Evolutionary conservation across 2,329 filamentous ascomycete species (phyloP).

Genomic region (Cladosporium oxysporum): DNA sequence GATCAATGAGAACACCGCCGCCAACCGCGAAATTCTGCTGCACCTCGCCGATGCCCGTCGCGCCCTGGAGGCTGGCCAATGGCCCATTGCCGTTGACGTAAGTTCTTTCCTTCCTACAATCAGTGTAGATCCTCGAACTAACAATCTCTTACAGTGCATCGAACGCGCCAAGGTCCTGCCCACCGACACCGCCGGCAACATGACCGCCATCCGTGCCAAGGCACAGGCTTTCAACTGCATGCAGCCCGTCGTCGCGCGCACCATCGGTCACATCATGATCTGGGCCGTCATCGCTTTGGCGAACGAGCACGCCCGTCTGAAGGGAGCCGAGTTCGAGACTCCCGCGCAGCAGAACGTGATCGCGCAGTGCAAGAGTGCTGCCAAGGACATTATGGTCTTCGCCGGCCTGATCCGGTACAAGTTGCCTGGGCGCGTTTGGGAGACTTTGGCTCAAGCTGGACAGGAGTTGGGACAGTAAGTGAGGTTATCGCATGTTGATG

Average conservation of each 20-base stretch:
- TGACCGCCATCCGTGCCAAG: conserved; percentile 74
- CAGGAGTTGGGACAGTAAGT: conserved; percentile 54
- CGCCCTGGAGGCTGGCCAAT: conserved; percentile 59
- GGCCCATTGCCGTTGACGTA: conserved; percentile 65
- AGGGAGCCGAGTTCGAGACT: conserved; percentile 69
- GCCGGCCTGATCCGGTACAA: conserved; percentile 90
- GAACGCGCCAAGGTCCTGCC: conserved; percentile 76
- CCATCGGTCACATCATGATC: conserved; percentile 86
- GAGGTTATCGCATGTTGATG: neutral
- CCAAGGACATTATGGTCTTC: conserved; percentile 89
- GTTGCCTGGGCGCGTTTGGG: conserved; percentile 82
- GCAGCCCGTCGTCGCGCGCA: conserved; percentile 78
- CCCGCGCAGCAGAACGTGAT: conserved; percentile 56
- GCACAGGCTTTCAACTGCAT: conserved; percentile 80
- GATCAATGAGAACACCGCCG: conserved; percentile 59
- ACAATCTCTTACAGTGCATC: conserved; percentile 61
- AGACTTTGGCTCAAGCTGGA: conserved; percentile 80
- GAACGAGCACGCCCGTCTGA: conserved; percentile 71
- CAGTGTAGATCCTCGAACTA: conserved; percentile 8
- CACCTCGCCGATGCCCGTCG: conserved; percentile 62
- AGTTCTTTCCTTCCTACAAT: conserved; percentile 39
- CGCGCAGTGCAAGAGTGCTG: conserved; percentile 73
- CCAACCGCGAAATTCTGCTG: conserved; percentile 61
- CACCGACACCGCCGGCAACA: conserved; percentile 71
- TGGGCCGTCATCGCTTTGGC: conserved; percentile 91